Conservation (phyloP, 2,329 filamentous ascomycete species). For the Cadophora sp. region DNA sequence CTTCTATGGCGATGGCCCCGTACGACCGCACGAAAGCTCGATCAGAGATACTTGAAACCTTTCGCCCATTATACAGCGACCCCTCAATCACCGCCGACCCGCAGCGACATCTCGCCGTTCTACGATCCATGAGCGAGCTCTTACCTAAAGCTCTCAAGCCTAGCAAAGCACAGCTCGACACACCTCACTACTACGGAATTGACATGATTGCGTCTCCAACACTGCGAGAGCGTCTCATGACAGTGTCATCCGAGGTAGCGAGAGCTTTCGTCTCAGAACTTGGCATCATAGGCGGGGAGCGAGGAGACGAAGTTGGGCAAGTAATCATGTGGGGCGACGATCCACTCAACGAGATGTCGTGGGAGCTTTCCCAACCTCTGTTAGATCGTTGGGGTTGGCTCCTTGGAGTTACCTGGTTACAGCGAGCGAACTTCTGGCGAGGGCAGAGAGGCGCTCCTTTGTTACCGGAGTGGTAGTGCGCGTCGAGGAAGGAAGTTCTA, state of each 20-base stretch:
- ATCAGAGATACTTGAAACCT: conserved; percentile 45
- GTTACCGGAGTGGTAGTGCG: conserved; percentile 45
- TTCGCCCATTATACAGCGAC: conserved; percentile 47
- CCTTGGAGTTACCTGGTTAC: conserved; percentile 47
- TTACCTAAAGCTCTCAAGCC: conserved; percentile 47
- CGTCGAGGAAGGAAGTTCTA: conserved; percentile 1
- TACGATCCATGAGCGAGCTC: conserved; percentile 42
- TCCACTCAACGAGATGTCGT: conserved; percentile 49
- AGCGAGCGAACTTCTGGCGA: conserved; percentile 51
- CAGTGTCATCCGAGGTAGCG: conserved; percentile 45
- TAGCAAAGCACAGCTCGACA: conserved; percentile 48
- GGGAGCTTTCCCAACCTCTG: conserved; percentile 50
- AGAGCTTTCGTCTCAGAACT: conserved; percentile 48
- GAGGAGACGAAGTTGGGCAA: conserved; percentile 46
- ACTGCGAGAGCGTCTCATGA: conserved; percentile 48
- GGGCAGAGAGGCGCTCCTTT: conserved; percentile 46
- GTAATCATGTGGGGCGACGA: conserved; percentile 53
- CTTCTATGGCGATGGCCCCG: conserved; percentile 40
- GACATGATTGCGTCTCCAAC: conserved; percentile 50
- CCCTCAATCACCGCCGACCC: conserved; percentile 44
- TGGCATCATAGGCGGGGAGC: conserved; percentile 46
- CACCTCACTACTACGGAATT: conserved; percentile 50
- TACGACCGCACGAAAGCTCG: conserved; percentile 47
- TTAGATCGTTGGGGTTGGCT: conserved; percentile 51
- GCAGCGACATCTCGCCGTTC: conserved; percentile 44